A percentile compares a stretch with the other conserved stretches of the same genome.
Evolutionary conservation across 441 rosid species (phyloP).

Genomic region (Pelargonium australe): DNA sequence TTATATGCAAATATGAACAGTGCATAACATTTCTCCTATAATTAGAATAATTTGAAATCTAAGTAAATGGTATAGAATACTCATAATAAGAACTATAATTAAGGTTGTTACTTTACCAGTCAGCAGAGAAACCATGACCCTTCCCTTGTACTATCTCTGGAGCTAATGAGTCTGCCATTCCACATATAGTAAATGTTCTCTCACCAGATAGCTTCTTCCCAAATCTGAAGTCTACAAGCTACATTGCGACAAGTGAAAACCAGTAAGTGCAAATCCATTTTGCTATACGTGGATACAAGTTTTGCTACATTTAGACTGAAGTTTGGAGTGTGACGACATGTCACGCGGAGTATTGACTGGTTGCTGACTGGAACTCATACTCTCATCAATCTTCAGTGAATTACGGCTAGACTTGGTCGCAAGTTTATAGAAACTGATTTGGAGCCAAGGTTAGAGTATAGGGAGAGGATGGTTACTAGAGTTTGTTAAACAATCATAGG

Average conservation of each 20-base stretch:
- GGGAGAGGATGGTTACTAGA: too few relatives aligned
- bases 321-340: too few relatives aligned
- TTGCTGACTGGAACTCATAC: too few relatives aligned
- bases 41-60: neutral
- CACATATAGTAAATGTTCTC: conserved; percentile 84
- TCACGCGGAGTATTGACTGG: too few relatives aligned
- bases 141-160: conserved; percentile 92
- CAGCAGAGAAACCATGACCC: conserved; percentile 81
- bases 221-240: conserved; percentile 89
- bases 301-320: neutral
- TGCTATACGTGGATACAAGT: neutral
- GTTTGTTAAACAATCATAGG: too few relatives aligned
- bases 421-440: too few relatives aligned
- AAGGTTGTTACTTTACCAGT: conserved; percentile 46
- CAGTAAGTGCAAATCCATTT: conserved; percentile 2
- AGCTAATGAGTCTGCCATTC: conserved; percentile 78
- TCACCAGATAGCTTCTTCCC: conserved; percentile 64
- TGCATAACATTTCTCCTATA: neutral
- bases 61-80: neutral
- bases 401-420: too few relatives aligned
- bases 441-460: too few relatives aligned
- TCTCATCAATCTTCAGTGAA: too few relatives aligned
- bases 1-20: neutral
- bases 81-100: neutral
- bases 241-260: conserved; percentile 21